Conservation (phyloP, 768 basidiomycete genomes). For the Cyathus striatus region DNA sequence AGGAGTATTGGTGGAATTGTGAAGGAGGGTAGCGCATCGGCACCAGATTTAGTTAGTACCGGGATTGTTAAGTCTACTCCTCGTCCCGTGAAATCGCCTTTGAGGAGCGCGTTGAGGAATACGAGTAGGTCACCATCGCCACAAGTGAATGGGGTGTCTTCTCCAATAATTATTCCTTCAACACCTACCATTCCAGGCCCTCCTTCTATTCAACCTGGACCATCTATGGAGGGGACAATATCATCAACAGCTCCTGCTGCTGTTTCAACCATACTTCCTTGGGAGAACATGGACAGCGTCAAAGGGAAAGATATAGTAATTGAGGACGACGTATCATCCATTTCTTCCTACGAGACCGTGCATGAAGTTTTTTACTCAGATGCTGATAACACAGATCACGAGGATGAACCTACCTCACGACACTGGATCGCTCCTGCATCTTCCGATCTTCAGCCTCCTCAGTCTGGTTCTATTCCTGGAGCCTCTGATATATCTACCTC, state of each 20-base stretch:
- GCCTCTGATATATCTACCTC: not conserved
- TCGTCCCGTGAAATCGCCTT: constrained; percentile 38
- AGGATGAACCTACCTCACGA: constrained; percentile 1
- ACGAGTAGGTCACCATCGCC: constrained; percentile 48
- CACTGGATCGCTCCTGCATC: too few relatives aligned
- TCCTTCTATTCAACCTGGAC: too few relatives aligned
- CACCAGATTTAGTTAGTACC: not conserved
- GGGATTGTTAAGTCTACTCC: not conserved
- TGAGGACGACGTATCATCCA: constrained; percentile 39
- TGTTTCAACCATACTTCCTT: not conserved
- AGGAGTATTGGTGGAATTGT: constrained; percentile 5
- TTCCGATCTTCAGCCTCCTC: too few relatives aligned
- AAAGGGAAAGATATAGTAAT: constrained; percentile 8
- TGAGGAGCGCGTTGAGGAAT: constrained; percentile 61
- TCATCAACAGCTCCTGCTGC: too few relatives aligned
- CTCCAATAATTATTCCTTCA: not conserved
- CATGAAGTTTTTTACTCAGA: constrained; percentile 45
- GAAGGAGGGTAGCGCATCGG: constrained; percentile 2
- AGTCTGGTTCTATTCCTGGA: not conserved
- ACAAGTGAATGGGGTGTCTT: constrained; percentile 8
- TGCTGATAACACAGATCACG: constrained; percentile 10
- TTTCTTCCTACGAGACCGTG: constrained; percentile 65
- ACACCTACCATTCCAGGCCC: not conserved
- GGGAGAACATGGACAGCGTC: not conserved
- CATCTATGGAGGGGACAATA: too few relatives aligned